Evolutionary conservation across 352 stramenopile genomes (phyloP).

Genomic region (Pythium guiyangense): DNA sequence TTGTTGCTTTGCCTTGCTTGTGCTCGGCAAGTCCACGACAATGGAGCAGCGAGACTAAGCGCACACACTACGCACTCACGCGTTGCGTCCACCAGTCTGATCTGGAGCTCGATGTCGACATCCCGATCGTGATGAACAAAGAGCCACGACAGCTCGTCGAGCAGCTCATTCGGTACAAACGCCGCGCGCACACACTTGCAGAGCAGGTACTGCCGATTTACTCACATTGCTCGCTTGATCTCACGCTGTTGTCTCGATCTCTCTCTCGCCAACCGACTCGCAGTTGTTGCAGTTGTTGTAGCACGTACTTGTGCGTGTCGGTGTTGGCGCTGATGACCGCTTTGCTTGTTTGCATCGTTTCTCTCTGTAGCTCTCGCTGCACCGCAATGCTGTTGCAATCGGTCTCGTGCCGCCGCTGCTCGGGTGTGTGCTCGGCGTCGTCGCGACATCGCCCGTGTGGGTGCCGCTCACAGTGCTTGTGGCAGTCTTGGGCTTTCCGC

Average conservation of each 20-base stretch:
- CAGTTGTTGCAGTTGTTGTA: too few relatives aligned
- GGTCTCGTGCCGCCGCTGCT: conserved; percentile 41
- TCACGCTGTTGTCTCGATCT: background rate
- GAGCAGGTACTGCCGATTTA: conserved; percentile 29
- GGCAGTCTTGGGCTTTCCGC: conserved; percentile 47
- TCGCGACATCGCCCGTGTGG: too few relatives aligned
- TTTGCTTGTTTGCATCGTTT: background rate
- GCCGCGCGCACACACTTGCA: conserved; percentile 26
- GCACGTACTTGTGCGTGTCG: too few relatives aligned
- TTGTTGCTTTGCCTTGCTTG: background rate
- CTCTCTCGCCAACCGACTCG: too few relatives aligned
- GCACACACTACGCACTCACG: background rate
- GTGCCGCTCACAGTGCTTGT: conserved; percentile 49
- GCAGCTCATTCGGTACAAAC: conserved; percentile 33
- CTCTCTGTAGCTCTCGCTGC: conserved; percentile 38
- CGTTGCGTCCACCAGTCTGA: conserved; percentile 15
- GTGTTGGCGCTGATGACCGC: background rate
- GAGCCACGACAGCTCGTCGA: conserved; percentile 39
- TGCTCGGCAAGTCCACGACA: too few relatives aligned
- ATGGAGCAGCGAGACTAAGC: too few relatives aligned
- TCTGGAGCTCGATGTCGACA: too few relatives aligned
- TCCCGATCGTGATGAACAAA: conserved; percentile 37
- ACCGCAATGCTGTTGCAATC: conserved; percentile 53
- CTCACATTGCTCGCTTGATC: background rate
- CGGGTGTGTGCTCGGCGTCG: conserved; percentile 37